Evolutionary conservation across 1,284 basidiomycete genomes (phyloP), one percentile per base, ranked within the genome.

Genomic region (Moesziomyces antarcticus): DNA sequence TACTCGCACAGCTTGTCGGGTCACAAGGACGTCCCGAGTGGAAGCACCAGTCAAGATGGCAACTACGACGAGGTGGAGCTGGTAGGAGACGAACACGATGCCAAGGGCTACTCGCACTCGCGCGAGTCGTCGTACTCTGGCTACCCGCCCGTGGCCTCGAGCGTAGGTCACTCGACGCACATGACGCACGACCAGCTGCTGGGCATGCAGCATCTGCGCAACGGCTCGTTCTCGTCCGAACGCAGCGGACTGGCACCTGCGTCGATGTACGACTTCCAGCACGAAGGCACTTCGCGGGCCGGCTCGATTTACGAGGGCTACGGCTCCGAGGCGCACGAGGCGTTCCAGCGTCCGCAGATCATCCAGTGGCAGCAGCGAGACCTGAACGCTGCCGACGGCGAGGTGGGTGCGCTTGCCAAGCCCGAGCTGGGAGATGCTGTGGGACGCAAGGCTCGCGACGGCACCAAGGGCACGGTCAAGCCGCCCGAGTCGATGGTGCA

Each of bases 291-390:
- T 6, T 74, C 72, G n/a, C 22, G 66, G 4, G 44, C 62, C 7
- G 59, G 58, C 0, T 74, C 72, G 3, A 45, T 70, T 18, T 46
- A 49, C n/a, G 64, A 61, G 20, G 49, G 20, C 10, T 69, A 61
- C 49, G 71, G 61, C 6, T 50, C 61, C 5, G 65, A 73, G 21
- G 47, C 65, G 3, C 61, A 65, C 49, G 65, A 65, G 14, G 60
- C 65, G 2, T 66, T 69, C 50, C 68, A 71, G 43, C 56, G 50
- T 24, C 74, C 71, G 8, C 70, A 73, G 63, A 78, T 78, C 62
- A 73, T 78, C 35, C 68, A 73, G 46, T 78, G 75, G 75, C 61
- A 75, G 59, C 65, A 71, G 49, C 70, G 68, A 52, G 73, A 78
- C 27, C 59, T 71, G 42, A 57, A 63, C 27, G 55, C 53, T 14